These are phyloP conservation scores for Pseudotsuga menziesii DNA, from an alignment of 75 land plant genomes.

Conservation along the genomic window DNA sequence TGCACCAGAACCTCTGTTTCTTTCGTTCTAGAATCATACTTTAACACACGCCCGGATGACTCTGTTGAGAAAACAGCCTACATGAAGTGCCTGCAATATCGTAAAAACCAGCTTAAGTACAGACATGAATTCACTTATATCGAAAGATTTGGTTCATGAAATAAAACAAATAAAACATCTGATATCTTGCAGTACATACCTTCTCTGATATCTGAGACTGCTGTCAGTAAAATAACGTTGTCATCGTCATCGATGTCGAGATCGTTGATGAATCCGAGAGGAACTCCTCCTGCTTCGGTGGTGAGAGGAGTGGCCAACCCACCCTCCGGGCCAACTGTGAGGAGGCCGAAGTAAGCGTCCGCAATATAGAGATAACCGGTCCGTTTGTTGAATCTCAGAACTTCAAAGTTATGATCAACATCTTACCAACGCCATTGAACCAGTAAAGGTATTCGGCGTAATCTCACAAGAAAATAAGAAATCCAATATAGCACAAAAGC, in stretches of 20 bases:
- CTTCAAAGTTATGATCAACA: too few species aligned
- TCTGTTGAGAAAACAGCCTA: constrained; percentile 73
- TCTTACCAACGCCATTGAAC: too few species aligned
- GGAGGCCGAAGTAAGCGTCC: constrained; percentile 70
- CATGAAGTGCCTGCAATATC: constrained; percentile 57
- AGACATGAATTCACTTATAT: too few species aligned
- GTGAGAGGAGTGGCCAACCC: constrained; percentile 63
- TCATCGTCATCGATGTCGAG: constrained; percentile 25
- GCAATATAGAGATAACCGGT: constrained; percentile 72
- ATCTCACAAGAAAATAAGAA: too few species aligned
- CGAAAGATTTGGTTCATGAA: too few species aligned
- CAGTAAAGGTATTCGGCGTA: too few species aligned
- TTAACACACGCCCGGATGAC: constrained; percentile 65
- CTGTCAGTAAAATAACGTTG: constrained; percentile 25
- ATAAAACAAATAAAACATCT: too few species aligned
- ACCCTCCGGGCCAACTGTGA: constrained; percentile 61
- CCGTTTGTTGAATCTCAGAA: constrained; percentile 52
- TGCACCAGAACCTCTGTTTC: constrained; percentile 63
- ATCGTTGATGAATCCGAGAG: constrained; percentile 58
- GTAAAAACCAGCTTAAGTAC: not conserved
- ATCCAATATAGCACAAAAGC: too few species aligned
- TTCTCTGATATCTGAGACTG: not conserved
- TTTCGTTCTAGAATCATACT: constrained; percentile 54
- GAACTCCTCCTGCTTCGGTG: constrained; percentile 44
- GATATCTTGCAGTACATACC: not conserved